Evolutionary conservation across 768 basidiomycete species (phyloP).

Genomic region (Mycena venus): DNA sequence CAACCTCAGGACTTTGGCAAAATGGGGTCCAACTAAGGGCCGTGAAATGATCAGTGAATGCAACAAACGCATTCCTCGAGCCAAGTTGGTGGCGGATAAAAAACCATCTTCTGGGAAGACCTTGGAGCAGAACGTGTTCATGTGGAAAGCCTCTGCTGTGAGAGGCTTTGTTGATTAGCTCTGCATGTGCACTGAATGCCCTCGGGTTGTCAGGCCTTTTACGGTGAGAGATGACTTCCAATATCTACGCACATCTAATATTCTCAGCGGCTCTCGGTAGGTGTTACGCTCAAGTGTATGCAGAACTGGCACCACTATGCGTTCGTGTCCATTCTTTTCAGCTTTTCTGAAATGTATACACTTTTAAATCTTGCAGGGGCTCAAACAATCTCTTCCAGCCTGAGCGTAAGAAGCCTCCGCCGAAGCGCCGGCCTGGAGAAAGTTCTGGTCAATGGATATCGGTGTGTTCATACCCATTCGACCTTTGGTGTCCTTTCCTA

Average conservation of each 20-base stretch:
- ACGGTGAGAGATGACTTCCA: background rate
- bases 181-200: background rate
- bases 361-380: conserved; percentile 13
- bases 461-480: background rate
- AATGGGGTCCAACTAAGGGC: background rate
- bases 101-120: background rate
- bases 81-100: background rate
- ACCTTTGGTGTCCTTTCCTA: background rate
- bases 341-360: no score
- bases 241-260: background rate
- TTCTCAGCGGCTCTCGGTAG: background rate
- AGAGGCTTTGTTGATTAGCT: background rate
- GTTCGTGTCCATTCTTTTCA: background rate
- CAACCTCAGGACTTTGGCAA: background rate
- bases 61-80: conserved; percentile 9
- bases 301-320: conserved; percentile 7
- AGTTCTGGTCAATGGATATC: conserved; percentile 22
- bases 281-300: background rate
- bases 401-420: conserved; percentile 18
- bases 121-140: background rate
- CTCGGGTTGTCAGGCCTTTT: conserved; percentile 4
- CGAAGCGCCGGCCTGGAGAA: conserved; percentile 27
- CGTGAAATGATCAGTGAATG: background rate
- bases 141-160: conserved; percentile 19
- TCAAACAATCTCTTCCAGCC: conserved; percentile 22